Percentiles rank a stretch among this genome's conserved stretches.
These are phyloP conservation scores for Umbilicus rupestris DNA, from an alignment of 164 flowering plant genomes.

Conservation along the genomic window DNA sequence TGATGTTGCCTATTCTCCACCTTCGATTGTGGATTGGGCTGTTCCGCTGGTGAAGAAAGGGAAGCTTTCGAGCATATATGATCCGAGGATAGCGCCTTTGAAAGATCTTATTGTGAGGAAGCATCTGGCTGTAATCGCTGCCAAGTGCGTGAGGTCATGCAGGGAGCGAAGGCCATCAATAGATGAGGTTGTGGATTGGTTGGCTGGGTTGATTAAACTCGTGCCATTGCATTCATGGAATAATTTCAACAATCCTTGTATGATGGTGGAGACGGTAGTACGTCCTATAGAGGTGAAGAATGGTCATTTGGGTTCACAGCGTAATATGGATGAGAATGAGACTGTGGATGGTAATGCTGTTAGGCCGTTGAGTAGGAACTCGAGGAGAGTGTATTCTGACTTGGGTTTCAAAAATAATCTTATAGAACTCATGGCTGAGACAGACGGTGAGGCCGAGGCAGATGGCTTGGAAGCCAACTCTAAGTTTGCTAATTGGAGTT, in stretches of 20 bases:
- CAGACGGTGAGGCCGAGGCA: conserved; percentile 25
- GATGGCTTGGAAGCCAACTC: conserved; percentile 17
- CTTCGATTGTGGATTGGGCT: conserved; percentile 93
- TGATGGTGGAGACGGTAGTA: conserved; percentile 66
- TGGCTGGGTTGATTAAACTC: conserved; percentile 43
- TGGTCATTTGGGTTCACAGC: conserved; percentile 15
- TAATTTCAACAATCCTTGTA: conserved; percentile 62
- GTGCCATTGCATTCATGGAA: conserved; percentile 60
- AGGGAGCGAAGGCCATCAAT: conserved; percentile 79
- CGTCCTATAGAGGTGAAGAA: conserved; percentile 36
- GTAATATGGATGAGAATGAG: conserved; percentile 18
- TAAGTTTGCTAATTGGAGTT: conserved; percentile 13
- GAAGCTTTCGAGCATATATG: conserved; percentile 47
- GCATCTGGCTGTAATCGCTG: conserved; percentile 63
- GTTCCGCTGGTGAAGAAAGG: conserved; percentile 75
- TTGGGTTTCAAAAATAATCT: conserved; percentile 56
- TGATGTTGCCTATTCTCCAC: conserved; percentile 72
- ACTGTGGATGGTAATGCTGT: conserved; percentile 16
- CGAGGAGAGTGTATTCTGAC: conserved; percentile 65
- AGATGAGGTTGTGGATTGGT: conserved; percentile 57
- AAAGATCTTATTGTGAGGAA: conserved; percentile 55
- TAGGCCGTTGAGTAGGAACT: conserved; percentile 19
- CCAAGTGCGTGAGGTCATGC: conserved; percentile 76
- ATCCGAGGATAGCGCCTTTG: conserved; percentile 62
- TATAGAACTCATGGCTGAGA: conserved; percentile 64